Evolutionary conservation across 345 rosid genomes (phyloP).

Genomic region (Lepidium sativum): DNA sequence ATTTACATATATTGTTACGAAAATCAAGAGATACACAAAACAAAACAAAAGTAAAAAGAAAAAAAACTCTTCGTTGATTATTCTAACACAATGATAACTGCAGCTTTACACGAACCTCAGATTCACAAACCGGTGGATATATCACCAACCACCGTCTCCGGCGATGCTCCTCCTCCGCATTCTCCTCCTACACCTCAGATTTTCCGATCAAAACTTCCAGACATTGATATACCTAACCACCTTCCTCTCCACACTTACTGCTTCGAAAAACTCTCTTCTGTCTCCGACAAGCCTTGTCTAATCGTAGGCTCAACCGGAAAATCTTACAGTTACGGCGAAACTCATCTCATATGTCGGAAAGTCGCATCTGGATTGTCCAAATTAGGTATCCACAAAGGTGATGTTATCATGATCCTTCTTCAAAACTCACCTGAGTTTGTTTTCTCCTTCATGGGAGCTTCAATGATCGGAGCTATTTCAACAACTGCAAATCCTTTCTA

Average conservation of each 20-base stretch:
- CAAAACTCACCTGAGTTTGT: constrained; percentile 80
- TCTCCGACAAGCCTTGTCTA: constrained; percentile 49
- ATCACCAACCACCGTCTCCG: too few relatives aligned
- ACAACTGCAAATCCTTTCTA: constrained; percentile 89
- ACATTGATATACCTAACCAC: constrained; percentile 59
- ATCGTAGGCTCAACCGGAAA: constrained; percentile 50
- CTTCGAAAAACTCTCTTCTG: constrained; percentile 39
- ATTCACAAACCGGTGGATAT: constrained; percentile 20
- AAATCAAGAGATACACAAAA: not conserved
- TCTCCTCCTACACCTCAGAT: constrained; percentile 25
- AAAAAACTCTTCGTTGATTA: not conserved
- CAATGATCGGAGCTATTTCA: constrained; percentile 73
- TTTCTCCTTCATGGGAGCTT: constrained; percentile 80
- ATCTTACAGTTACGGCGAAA: constrained; percentile 41
- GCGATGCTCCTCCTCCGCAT: not conserved
- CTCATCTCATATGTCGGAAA: constrained; percentile 38
- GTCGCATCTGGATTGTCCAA: constrained; percentile 54
- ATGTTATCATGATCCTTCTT: constrained; percentile 81
- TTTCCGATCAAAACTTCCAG: constrained; percentile 78
- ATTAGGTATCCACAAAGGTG: constrained; percentile 56
- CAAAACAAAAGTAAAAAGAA: too few relatives aligned
- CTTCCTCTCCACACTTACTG: constrained; percentile 75
- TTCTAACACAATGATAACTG: constrained; percentile 8
- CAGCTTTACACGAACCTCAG: constrained; percentile 17
- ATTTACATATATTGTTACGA: not conserved